Evolutionary conservation across 306 rosid species (phyloP).

Genomic region (Calophaca sinica): DNA sequence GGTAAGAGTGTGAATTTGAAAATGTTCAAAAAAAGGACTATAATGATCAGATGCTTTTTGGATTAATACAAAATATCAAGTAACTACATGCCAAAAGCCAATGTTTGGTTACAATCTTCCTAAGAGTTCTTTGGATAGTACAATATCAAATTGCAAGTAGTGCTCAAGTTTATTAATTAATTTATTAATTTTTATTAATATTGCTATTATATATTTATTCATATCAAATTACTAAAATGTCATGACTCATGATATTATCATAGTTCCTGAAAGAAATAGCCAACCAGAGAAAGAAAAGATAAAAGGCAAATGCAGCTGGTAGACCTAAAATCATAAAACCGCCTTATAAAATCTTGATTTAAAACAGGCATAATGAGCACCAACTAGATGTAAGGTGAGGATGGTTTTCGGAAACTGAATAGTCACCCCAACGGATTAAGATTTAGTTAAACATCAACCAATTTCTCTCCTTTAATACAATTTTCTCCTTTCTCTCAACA

Average conservation of each 20-base stretch:
- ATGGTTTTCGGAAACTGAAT: constrained; percentile 10
- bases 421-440: background rate
- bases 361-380: constrained; percentile 5
- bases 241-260: background rate
- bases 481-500: background rate
- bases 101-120: constrained; percentile 12
- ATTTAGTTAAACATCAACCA: constrained; percentile 6
- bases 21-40: background rate
- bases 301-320: background rate
- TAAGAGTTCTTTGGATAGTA: constrained; percentile 11
- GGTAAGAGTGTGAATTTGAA: background rate
- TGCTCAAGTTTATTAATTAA: no score
- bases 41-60: background rate
- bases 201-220: no score
- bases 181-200: no score
- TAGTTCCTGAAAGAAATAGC: background rate
- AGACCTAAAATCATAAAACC: constrained; percentile 20
- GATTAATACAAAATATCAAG: background rate
- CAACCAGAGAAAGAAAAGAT: constrained; percentile 17
- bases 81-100: background rate
- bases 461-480: background rate
- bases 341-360: background rate
- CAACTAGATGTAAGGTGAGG: background rate
- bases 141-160: constrained; percentile 8
- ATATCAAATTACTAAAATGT: background rate